Evolutionary conservation across 225 moss, liverwort and hornwort genomes (phyloP).

Genomic region (Lunularia cruciata): DNA sequence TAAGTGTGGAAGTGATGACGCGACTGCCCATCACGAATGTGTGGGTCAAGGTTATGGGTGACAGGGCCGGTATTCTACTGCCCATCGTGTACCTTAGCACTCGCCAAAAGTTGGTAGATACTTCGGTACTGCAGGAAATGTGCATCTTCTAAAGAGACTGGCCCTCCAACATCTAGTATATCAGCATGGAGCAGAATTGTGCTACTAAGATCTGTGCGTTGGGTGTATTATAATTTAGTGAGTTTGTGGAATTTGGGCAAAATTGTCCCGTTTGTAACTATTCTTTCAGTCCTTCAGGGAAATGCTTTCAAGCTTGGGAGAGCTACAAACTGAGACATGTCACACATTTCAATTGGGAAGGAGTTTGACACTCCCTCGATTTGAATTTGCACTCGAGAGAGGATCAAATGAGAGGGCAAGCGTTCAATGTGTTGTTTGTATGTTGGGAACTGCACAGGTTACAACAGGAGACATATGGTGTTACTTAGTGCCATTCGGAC

Average conservation of each 20-base stretch:
- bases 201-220: slow-evolving; percentile 23
- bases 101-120: background rate
- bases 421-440: too few relatives aligned
- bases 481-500: too few relatives aligned
- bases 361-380: background rate
- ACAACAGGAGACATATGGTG: too few relatives aligned
- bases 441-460: too few relatives aligned
- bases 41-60: background rate
- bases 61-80: slow-evolving; percentile 14
- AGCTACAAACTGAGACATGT: slow-evolving; percentile 2
- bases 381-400: background rate
- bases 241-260: slow-evolving; percentile 24
- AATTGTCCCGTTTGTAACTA: slow-evolving; percentile 38
- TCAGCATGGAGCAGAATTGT: slow-evolving; percentile 33
- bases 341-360: background rate
- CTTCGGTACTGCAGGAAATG: background rate
- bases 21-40: background rate
- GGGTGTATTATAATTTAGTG: slow-evolving; percentile 43
- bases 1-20: background rate
- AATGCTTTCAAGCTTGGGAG: slow-evolving; percentile 13
- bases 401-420: background rate
- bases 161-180: slow-evolving; percentile 19
- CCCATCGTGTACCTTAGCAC: slow-evolving; percentile 4
- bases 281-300: slow-evolving; percentile 29
- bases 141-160: background rate